Evolutionary conservation across 2,329 filamentous ascomycete genomes (phyloP).

Genomic region (Cercospora sp.): DNA sequence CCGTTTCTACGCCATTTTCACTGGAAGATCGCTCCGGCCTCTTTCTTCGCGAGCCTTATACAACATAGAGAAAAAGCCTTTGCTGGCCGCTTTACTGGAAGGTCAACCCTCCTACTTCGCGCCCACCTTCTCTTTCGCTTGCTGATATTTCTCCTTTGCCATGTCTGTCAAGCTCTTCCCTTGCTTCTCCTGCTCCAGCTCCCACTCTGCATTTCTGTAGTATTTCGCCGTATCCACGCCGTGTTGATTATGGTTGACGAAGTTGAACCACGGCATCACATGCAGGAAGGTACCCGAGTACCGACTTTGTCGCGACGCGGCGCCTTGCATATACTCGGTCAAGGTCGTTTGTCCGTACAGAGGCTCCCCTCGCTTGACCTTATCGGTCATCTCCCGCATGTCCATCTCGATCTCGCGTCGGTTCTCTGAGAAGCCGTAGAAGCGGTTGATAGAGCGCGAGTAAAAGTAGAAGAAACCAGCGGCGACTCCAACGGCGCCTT

Average conservation of each 20-base stretch:
- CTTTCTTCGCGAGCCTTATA: background rate
- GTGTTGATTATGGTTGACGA: slow-evolving; percentile 95
- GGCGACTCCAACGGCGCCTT: slow-evolving; percentile 68
- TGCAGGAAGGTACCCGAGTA: slow-evolving; percentile 84
- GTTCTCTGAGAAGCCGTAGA: slow-evolving; percentile 95
- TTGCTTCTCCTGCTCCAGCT: slow-evolving; percentile 76
- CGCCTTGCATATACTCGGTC: slow-evolving; percentile 88
- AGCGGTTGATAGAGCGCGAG: slow-evolving; percentile 77
- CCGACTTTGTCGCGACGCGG: slow-evolving; percentile 87
- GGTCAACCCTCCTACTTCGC: slow-evolving; percentile 3
- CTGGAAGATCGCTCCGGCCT: background rate
- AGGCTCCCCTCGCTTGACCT: slow-evolving; percentile 88
- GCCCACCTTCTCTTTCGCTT: slow-evolving; percentile 12
- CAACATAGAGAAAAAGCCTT: background rate
- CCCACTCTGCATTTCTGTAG: slow-evolving; percentile 90
- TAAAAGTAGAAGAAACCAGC: slow-evolving; percentile 87
- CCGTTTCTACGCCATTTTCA: background rate
- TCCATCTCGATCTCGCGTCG: slow-evolving; percentile 89
- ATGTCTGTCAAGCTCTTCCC: slow-evolving; percentile 23
- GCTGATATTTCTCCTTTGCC: slow-evolving; percentile 13
- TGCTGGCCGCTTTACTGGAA: background rate
- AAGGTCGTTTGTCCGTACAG: slow-evolving; percentile 80
- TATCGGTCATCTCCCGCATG: slow-evolving; percentile 96
- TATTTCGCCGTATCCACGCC: slow-evolving; percentile 98
- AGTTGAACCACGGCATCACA: slow-evolving; percentile 94